Conservation (phyloP, 805 yeast species). For the Pichia insulana region DNA sequence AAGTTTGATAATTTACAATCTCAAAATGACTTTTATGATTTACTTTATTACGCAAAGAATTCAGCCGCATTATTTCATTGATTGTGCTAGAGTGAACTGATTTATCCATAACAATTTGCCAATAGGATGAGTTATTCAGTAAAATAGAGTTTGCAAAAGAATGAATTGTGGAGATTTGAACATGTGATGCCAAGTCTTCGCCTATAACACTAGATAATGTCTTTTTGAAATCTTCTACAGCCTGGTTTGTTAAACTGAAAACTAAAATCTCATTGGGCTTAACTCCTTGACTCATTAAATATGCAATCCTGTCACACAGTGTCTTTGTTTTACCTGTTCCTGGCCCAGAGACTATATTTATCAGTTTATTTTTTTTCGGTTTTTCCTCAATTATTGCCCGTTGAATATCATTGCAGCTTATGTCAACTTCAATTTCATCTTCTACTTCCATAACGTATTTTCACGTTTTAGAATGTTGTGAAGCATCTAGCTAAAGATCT, state of each 20-base stretch:
- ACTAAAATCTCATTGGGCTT: conserved; percentile 51
- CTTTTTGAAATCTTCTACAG: conserved; percentile 41
- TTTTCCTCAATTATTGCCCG: conserved; percentile 36
- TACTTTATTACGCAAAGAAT: background rate
- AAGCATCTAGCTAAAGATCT: too few species aligned
- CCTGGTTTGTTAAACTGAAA: conserved; percentile 59
- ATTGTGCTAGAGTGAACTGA: conserved; percentile 7
- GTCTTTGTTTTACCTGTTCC: conserved; percentile 70
- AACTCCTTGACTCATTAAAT: conserved; percentile 30
- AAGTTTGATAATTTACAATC: background rate
- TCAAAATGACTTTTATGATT: background rate
- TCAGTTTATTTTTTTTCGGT: conserved; percentile 29
- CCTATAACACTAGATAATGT: conserved; percentile 30
- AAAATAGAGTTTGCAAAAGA: conserved; percentile 47
- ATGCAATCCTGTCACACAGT: conserved; percentile 42
- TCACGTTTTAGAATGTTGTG: too few species aligned
- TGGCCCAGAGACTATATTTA: conserved; percentile 59
- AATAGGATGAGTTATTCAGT: conserved; percentile 27
- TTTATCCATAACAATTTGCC: conserved; percentile 43
- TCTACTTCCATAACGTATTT: too few species aligned
- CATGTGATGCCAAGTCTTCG: conserved; percentile 22
- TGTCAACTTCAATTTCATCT: conserved; percentile 9
- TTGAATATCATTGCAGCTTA: conserved; percentile 38
- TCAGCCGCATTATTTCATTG: conserved; percentile 11
- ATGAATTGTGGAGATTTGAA: conserved; percentile 54